These are phyloP conservation scores for Penicillium desertorum DNA, from an alignment of 495 filamentous ascomycete genomes.

Conservation along the genomic window DNA sequence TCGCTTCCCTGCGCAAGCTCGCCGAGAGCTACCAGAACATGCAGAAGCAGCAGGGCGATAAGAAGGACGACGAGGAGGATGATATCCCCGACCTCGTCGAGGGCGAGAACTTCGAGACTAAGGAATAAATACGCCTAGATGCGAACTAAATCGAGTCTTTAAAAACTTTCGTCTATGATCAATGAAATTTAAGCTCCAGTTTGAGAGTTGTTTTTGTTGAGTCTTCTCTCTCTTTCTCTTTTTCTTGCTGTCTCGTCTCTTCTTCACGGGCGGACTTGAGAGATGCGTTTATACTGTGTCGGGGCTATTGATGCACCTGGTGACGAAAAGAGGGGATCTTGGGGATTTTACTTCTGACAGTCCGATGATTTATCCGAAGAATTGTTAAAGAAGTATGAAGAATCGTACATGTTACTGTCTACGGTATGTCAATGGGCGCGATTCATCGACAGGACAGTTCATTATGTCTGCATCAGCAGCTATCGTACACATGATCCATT, in stretches of 20 bases:
- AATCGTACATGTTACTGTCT: not conserved
- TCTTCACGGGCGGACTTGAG: not conserved
- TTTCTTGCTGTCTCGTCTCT: not conserved
- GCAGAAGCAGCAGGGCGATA: slow-evolving; percentile 87
- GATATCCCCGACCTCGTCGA: slow-evolving; percentile 95
- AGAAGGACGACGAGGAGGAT: slow-evolving; percentile 76
- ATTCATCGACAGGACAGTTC: slow-evolving; percentile 16
- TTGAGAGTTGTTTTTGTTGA: slow-evolving; percentile 12
- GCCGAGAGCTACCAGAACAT: slow-evolving; percentile 99
- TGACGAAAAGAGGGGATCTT: not conserved
- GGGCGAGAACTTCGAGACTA: slow-evolving; percentile 95
- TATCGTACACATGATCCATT: slow-evolving; percentile 23
- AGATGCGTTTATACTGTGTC: not conserved
- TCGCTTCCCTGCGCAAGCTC: slow-evolving; percentile 96
- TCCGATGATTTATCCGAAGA: not conserved
- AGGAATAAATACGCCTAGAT: slow-evolving; percentile 63
- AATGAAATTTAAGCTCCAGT: slow-evolving; percentile 30
- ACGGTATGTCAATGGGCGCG: not conserved
- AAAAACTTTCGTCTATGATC: slow-evolving; percentile 27
- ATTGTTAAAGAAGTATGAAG: not conserved
- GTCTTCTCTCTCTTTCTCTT: not conserved
- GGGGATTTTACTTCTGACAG: not conserved
- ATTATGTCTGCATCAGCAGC: slow-evolving; percentile 22
- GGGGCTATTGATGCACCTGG: not conserved
- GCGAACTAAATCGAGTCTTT: slow-evolving; percentile 9